phyloP scores from a whole-genome alignment of 2,329 filamentous ascomycete genomes.

The Cordyceps fumosorosea region DNA sequence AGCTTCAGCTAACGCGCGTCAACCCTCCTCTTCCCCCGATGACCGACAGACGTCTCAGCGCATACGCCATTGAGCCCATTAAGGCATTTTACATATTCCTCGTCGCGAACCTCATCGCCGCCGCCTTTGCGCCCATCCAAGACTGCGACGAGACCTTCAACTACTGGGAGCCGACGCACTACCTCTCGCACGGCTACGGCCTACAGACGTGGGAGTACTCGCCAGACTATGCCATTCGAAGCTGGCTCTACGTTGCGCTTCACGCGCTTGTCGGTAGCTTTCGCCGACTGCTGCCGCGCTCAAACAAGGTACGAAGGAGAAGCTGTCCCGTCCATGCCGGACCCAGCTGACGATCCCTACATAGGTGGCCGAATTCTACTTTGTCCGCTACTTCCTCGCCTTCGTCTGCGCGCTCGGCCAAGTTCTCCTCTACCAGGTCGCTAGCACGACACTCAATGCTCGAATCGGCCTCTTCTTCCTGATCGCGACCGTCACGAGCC shows the following conservation, averaged over 20 bases:
- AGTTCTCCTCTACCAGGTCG: conserved; percentile 70
- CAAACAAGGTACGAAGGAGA: conserved; percentile 44
- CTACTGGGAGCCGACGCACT: conserved; percentile 97
- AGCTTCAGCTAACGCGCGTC: conserved; percentile 2
- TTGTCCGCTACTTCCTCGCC: conserved; percentile 69
- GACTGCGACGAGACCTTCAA: conserved; percentile 99
- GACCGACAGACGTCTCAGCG: conserved; percentile 38
- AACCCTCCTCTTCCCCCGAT: neutral
- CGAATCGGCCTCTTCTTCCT: conserved; percentile 82
- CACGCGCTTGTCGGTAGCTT: conserved; percentile 69
- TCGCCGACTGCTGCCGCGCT: conserved; percentile 54
- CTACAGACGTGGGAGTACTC: conserved; percentile 99
- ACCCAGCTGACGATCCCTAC: neutral
- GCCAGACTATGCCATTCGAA: conserved; percentile 87
- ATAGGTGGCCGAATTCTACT: conserved; percentile 73
- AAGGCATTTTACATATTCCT: conserved; percentile 77
- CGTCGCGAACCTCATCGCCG: conserved; percentile 65
- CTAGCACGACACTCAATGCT: conserved; percentile 70
- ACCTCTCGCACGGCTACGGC: conserved; percentile 85
- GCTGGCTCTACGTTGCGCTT: conserved; percentile 82
- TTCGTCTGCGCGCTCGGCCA: conserved; percentile 74
- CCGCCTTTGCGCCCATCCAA: conserved; percentile 81
- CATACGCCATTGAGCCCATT: conserved; percentile 63
- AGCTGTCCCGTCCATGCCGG: too few relatives aligned
- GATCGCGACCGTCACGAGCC: conserved; percentile 67